These are phyloP conservation scores for Erigeron philadelphicus DNA, from an alignment of 140 eudicot genomes.

Conservation along the genomic window DNA sequence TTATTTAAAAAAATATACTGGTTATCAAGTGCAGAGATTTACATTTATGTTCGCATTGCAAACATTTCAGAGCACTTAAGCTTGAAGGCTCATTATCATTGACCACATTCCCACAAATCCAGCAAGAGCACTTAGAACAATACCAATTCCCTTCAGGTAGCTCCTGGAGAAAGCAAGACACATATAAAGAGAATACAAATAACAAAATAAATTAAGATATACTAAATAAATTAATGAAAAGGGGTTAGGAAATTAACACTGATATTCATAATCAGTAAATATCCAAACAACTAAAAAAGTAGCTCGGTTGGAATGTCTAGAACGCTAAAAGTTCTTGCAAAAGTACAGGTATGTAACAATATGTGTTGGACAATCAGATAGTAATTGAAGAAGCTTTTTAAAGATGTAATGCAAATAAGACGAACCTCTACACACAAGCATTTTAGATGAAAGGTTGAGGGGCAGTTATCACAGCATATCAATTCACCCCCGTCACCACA, in stretches of 20 bases:
- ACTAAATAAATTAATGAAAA: background rate
- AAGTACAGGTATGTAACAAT: background rate
- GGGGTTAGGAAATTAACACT: background rate
- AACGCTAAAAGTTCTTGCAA: conserved; percentile 15
- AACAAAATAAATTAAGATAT: conserved; percentile 7
- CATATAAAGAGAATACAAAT: background rate
- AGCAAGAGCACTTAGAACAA: conserved; percentile 85
- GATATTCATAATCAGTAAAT: background rate
- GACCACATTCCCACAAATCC: conserved; percentile 64
- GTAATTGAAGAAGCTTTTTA: conserved; percentile 13
- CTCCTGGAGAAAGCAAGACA: conserved; percentile 43
- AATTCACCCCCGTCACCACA: conserved; percentile 98
- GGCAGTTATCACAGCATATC: conserved; percentile 95
- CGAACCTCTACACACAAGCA: conserved; percentile 83
- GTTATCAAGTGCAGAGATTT: conserved; percentile 28
- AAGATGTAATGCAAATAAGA: conserved; percentile 13
- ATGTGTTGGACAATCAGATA: conserved; percentile 3
- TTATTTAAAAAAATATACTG: background rate
- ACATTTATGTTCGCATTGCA: conserved; percentile 89
- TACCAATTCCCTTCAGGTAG: conserved; percentile 98
- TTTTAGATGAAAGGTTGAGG: conserved; percentile 82
- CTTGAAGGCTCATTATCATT: conserved; percentile 38
- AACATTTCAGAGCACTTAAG: conserved; percentile 47
- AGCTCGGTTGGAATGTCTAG: conserved; percentile 9
- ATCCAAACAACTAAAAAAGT: conserved; percentile 5